Conservation (phyloP, 2,329 filamentous ascomycete genomes). For the Eutypa lata region DNA sequence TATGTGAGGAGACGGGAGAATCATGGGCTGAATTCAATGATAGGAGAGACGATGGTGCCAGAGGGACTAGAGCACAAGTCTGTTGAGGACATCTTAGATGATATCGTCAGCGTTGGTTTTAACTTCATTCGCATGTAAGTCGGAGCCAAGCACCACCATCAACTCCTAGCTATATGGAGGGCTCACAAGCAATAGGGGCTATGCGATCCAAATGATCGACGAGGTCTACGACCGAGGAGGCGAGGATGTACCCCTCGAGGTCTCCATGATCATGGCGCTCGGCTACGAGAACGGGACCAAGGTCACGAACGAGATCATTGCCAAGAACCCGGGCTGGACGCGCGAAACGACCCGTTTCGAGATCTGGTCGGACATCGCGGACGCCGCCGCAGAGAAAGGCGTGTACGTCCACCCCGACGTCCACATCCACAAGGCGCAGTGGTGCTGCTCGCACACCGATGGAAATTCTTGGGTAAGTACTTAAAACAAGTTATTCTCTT, state of each 20-base stretch:
- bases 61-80: slow-evolving; percentile 54
- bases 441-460: slow-evolving; percentile 46
- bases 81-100: slow-evolving; percentile 44
- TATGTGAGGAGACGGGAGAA: background rate
- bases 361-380: slow-evolving; percentile 37
- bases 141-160: background rate
- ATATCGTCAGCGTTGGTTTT: slow-evolving; percentile 48
- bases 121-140: slow-evolving; percentile 50
- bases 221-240: slow-evolving; percentile 37
- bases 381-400: slow-evolving; percentile 25
- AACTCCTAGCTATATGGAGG: too few relatives aligned
- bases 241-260: slow-evolving; percentile 35
- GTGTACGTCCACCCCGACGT: slow-evolving; percentile 39
- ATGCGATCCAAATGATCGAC: slow-evolving; percentile 55
- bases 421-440: slow-evolving; percentile 37
- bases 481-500: too few relatives aligned
- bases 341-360: slow-evolving; percentile 44
- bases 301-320: slow-evolving; percentile 43
- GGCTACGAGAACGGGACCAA: slow-evolving; percentile 46
- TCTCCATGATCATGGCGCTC: slow-evolving; percentile 36
- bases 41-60: slow-evolving; percentile 52
- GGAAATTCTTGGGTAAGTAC: slow-evolving; percentile 53
- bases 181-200: slow-evolving; percentile 32
- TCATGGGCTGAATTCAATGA: slow-evolving; percentile 7
- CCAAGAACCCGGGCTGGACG: slow-evolving; percentile 48